Conservation (phyloP, 2,329 filamentous ascomycete species). For the Tolypocladium cylindrosporum region DNA sequence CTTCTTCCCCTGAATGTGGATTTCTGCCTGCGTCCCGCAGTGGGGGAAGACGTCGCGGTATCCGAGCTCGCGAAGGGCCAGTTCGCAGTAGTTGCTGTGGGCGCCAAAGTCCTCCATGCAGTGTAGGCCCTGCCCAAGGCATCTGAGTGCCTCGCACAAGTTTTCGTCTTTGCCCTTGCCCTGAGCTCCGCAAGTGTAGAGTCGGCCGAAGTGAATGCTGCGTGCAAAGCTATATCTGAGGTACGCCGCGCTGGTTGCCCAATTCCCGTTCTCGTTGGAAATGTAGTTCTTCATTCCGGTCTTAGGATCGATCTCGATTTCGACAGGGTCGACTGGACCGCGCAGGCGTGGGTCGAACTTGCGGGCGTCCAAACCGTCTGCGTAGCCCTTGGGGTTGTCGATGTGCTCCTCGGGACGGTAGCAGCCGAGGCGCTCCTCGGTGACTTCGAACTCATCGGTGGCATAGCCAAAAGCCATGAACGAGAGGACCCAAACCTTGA, state of each 20-base stretch:
- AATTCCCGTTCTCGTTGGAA: conserved; percentile 75
- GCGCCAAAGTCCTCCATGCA: conserved; percentile 72
- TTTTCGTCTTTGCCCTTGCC: conserved; percentile 60
- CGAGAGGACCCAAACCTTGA: conserved; percentile 64
- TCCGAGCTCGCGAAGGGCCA: conserved; percentile 65
- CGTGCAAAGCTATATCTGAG: conserved; percentile 65
- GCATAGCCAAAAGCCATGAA: conserved; percentile 78
- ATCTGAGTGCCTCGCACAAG: conserved; percentile 70
- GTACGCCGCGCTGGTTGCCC: conserved; percentile 85
- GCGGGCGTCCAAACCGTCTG: conserved; percentile 76
- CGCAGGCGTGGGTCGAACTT: conserved; percentile 73
- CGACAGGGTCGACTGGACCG: conserved; percentile 60
- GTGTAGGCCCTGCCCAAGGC: conserved; percentile 66
- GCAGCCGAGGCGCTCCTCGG: conserved; percentile 66
- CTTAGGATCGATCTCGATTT: conserved; percentile 61
- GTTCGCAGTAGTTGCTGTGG: conserved; percentile 76
- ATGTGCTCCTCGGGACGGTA: conserved; percentile 70
- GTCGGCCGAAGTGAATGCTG: conserved; percentile 66
- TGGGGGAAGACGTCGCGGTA: conserved; percentile 75
- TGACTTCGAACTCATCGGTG: conserved; percentile 80
- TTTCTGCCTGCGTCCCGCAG: conserved; percentile 56
- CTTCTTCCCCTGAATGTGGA: conserved; percentile 51
- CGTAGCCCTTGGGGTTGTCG: conserved; percentile 76
- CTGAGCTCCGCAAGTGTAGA: conserved; percentile 58
- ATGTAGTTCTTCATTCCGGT: conserved; percentile 99